Conservation (phyloP, 2,329 filamentous ascomycete species). For the Colletotrichum sidae region DNA sequence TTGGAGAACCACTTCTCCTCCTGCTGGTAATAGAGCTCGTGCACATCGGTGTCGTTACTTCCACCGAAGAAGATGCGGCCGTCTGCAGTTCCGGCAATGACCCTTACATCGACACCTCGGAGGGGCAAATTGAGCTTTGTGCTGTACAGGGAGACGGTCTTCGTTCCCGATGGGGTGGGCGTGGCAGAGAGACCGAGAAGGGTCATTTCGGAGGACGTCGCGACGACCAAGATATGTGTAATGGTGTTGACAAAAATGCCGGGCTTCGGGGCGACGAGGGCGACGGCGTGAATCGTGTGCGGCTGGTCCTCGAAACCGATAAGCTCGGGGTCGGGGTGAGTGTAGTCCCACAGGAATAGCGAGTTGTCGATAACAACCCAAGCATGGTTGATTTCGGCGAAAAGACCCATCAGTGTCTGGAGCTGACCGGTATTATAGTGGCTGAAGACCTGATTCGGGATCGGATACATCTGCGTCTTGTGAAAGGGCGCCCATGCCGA, state of each 20-base stretch:
- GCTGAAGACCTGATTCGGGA: conserved; percentile 91
- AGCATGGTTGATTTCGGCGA: conserved; percentile 93
- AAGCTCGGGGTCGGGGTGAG: conserved; percentile 87
- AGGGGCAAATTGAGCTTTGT: conserved; percentile 87
- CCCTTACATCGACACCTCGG: conserved; percentile 79
- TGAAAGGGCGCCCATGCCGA: conserved; percentile 90
- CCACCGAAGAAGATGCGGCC: conserved; percentile 96
- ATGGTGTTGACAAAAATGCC: conserved; percentile 91
- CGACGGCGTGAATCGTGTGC: conserved; percentile 90
- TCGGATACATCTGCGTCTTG: conserved; percentile 85
- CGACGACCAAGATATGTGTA: conserved; percentile 88
- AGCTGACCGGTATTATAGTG: conserved; percentile 91
- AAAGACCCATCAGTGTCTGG: conserved; percentile 93
- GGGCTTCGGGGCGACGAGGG: conserved; percentile 83
- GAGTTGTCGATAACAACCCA: conserved; percentile 97
- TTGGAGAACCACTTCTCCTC: conserved; percentile 97
- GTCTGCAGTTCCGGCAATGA: conserved; percentile 83
- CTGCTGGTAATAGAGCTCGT: conserved; percentile 95
- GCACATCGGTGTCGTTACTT: conserved; percentile 83
- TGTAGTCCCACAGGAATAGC: conserved; percentile 98
- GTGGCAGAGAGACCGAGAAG: conserved; percentile 85
- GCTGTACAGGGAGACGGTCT: conserved; percentile 83
- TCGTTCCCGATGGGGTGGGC: conserved; percentile 75
- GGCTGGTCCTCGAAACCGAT: conserved; percentile 92
- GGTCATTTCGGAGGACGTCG: conserved; percentile 86